Conservation (phyloP, 2,329 filamentous ascomycete species). For the Fusarium pseudonygamai region DNA sequence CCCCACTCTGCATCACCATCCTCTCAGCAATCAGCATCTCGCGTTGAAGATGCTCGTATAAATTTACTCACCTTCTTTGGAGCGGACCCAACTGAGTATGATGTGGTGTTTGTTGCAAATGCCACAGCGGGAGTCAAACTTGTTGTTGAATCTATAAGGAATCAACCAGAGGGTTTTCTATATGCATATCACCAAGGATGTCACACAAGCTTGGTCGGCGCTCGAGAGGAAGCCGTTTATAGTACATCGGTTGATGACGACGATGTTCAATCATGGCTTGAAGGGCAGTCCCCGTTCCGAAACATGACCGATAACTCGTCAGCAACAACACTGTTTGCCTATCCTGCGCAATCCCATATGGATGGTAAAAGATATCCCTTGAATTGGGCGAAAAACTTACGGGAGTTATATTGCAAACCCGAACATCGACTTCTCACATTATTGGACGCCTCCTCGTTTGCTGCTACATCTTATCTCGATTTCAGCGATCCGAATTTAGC, state of each 20-base stretch:
- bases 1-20: slow-evolving; percentile 88
- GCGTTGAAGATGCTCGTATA: slow-evolving; percentile 80
- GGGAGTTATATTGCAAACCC: slow-evolving; percentile 39
- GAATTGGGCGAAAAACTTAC: slow-evolving; percentile 68
- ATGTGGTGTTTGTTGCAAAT: slow-evolving; percentile 91
- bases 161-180: slow-evolving; percentile 74
- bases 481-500: slow-evolving; percentile 68
- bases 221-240: slow-evolving; percentile 73
- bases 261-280: slow-evolving; percentile 73
- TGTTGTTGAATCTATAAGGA: slow-evolving; percentile 79
- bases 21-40: slow-evolving; percentile 78
- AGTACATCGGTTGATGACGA: slow-evolving; percentile 74
- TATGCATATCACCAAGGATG: slow-evolving; percentile 86
- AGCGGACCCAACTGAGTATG: slow-evolving; percentile 82
- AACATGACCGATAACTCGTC: slow-evolving; percentile 25
- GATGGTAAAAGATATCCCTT: slow-evolving; percentile 80
- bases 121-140: slow-evolving; percentile 92
- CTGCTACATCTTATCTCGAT: slow-evolving; percentile 80
- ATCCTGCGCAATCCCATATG: slow-evolving; percentile 93
- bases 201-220: slow-evolving; percentile 88
- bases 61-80: slow-evolving; percentile 79
- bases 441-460: slow-evolving; percentile 84
- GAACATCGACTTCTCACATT: slow-evolving; percentile 67
- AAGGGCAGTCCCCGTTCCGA: slow-evolving; percentile 47
- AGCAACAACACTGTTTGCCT: slow-evolving; percentile 71